A percentile compares a stretch with the other conserved stretches of the same genome.
Evolutionary conservation across 139 green algal species (phyloP).

Genomic region (Haematococcus sp.): DNA sequence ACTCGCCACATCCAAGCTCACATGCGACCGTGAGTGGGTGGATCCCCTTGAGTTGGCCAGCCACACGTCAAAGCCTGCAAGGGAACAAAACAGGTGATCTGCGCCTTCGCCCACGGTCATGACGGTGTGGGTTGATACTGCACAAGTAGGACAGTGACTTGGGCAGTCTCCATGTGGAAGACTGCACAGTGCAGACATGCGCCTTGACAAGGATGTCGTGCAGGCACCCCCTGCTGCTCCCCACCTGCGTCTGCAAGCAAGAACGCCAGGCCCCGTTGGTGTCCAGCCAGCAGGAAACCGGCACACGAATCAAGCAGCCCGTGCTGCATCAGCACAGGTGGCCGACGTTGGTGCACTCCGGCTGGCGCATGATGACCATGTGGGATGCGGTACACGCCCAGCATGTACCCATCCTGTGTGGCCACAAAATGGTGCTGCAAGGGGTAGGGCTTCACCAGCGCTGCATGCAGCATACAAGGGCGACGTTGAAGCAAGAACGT

Average conservation of each 20-base stretch:
- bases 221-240: no score
- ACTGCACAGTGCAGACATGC: no score
- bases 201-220: no score
- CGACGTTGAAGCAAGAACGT: no score
- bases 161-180: no score
- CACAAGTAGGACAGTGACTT: no score
- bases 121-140: no score
- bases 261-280: conserved; percentile 58
- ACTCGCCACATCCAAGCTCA: conserved; percentile 11
- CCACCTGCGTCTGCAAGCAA: conserved; percentile 67
- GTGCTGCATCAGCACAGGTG: conserved; percentile 76
- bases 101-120: no score
- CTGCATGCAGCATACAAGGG: conserved; percentile 1
- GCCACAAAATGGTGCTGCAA: conserved; percentile 54
- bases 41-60: conserved; percentile 58
- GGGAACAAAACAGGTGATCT: no score
- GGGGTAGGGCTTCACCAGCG: conserved; percentile 52
- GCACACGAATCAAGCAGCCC: conserved; percentile 75
- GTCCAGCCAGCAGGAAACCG: conserved; percentile 70
- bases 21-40: conserved; percentile 47
- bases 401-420: conserved; percentile 60
- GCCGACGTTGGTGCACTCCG: background rate
- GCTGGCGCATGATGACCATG: conserved; percentile 17
- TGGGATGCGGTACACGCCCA: conserved; percentile 62
- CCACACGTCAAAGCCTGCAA: conserved; percentile 66